phyloP scores from a whole-genome alignment of 2,329 filamentous ascomycete genomes.

The Hypocreales sp. region DNA sequence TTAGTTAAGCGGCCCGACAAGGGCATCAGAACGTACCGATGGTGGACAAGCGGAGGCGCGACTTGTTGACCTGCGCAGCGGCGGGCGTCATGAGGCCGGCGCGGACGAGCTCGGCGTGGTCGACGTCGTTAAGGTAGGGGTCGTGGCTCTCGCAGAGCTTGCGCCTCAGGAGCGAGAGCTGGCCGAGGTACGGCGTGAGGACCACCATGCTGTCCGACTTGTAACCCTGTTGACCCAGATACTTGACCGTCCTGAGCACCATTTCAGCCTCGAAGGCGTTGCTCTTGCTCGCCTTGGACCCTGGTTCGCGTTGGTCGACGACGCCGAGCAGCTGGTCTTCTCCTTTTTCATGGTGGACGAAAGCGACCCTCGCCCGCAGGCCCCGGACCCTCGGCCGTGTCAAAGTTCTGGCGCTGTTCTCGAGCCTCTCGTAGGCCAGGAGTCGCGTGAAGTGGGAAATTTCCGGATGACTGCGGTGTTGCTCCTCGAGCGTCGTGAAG shows the following conservation, averaged over 20 bases:
- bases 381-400: constrained; percentile 34
- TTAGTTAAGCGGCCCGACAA: background rate
- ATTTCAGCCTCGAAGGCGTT: constrained; percentile 53
- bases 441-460: constrained; percentile 43
- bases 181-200: constrained; percentile 58
- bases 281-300: constrained; percentile 32
- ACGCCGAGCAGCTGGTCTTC: constrained; percentile 31
- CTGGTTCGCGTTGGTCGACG: constrained; percentile 33
- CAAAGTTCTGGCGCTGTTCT: constrained; percentile 35
- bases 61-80: constrained; percentile 33
- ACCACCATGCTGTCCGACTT: constrained; percentile 48
- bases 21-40: constrained; percentile 37
- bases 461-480: constrained; percentile 55
- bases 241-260: constrained; percentile 47
- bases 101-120: constrained; percentile 39
- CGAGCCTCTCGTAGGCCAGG: constrained; percentile 46
- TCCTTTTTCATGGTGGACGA: constrained; percentile 43
- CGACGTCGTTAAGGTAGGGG: constrained; percentile 51
- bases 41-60: constrained; percentile 45
- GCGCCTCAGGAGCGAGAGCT: constrained; percentile 41
- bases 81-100: constrained; percentile 45
- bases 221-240: constrained; percentile 59
- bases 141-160: constrained; percentile 41
- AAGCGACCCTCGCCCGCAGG: constrained; percentile 43
- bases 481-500: constrained; percentile 37